Conservation (phyloP, 2,329 filamentous ascomycete species). For the Fusarium dlaminii region DNA sequence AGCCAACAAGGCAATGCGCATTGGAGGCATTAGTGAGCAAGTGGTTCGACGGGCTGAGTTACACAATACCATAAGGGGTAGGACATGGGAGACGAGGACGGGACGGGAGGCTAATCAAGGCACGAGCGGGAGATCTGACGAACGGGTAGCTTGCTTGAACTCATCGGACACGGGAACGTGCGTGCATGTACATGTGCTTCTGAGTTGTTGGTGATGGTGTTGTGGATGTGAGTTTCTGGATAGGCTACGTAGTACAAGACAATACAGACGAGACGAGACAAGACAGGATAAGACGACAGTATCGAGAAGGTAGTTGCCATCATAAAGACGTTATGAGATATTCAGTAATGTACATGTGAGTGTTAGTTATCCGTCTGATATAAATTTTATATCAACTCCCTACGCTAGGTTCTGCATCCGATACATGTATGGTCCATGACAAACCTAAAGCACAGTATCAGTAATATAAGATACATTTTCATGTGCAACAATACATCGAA, state of each 20-base stretch:
- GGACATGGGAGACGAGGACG: conserved; percentile 20
- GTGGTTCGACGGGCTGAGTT: conserved; percentile 2
- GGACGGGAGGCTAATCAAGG: conserved; percentile 24
- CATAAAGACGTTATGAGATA: background rate
- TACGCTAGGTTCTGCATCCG: background rate
- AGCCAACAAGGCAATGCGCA: background rate
- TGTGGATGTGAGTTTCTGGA: background rate
- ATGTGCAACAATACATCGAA: conserved; percentile 8
- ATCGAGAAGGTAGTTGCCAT: background rate
- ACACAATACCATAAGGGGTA: conserved; percentile 6
- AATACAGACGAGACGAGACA: background rate
- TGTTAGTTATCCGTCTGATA: background rate
- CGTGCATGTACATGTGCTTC: conserved; percentile 26
- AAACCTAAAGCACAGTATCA: background rate
- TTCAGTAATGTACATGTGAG: background rate
- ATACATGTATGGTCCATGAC: background rate
- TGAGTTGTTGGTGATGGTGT: conserved; percentile 24
- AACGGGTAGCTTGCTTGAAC: conserved; percentile 43
- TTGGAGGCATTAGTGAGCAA: background rate
- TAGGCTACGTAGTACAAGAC: conserved; percentile 1
- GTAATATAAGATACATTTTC: background rate
- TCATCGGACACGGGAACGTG: conserved; percentile 45
- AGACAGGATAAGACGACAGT: background rate
- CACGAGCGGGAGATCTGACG: conserved; percentile 37
- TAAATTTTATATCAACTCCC: background rate